phyloP scores from a whole-genome alignment of 177 flowering plant genomes.

The Vitis hybrid region DNA sequence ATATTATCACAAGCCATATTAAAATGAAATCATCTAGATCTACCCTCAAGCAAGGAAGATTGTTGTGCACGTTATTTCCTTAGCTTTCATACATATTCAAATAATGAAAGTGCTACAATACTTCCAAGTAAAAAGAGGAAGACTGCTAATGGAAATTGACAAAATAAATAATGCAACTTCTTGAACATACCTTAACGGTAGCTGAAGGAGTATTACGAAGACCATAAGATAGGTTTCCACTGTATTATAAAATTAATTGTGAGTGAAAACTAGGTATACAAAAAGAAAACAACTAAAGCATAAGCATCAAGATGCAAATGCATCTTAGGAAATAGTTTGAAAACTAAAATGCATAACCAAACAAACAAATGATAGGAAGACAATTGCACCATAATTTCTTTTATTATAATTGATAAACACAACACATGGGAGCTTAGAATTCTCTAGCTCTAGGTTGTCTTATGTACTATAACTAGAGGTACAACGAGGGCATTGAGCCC shows the following conservation, averaged over 20 bases:
- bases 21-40: neutral
- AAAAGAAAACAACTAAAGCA: neutral
- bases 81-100: neutral
- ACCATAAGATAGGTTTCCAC: slow-evolving; percentile 80
- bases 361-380: neutral
- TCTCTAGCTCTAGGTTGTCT: no score
- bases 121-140: neutral
- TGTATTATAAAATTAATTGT: slow-evolving; percentile 18
- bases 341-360: neutral
- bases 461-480: no score
- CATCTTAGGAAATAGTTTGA: neutral
- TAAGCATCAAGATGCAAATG: neutral
- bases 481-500: no score
- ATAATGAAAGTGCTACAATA: neutral
- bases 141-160: neutral
- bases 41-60: neutral
- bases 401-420: no score
- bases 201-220: slow-evolving; percentile 85
- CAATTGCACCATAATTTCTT: no score
- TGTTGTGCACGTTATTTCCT: neutral
- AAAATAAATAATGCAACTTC: neutral
- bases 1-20: neutral
- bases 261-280: neutral
- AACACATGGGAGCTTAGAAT: no score
- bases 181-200: slow-evolving; percentile 48